A percentile compares a stretch with the other conserved stretches of the same genome.
Conservation (phyloP, 2,329 filamentous ascomycete genomes). For the Sporothrix pallida region DNA sequence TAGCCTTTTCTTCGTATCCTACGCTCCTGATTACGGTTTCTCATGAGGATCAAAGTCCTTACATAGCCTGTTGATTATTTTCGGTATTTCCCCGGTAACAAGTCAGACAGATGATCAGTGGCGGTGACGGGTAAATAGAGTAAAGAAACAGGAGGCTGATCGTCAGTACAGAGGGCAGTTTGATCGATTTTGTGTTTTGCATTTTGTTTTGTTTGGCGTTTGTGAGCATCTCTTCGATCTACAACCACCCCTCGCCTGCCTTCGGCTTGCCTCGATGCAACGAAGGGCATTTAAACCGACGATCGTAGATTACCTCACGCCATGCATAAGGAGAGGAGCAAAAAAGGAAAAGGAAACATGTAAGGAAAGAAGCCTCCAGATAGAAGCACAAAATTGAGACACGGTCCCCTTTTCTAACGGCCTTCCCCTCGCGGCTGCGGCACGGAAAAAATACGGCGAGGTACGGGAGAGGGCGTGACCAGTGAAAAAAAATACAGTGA, state of each 20-base stretch:
- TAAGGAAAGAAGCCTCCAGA: background rate
- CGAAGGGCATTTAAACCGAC: background rate
- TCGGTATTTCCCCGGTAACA: background rate
- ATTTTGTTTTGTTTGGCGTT: background rate
- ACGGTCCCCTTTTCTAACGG: background rate
- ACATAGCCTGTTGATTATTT: background rate
- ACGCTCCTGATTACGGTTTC: background rate
- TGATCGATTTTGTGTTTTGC: background rate
- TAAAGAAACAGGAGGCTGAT: background rate
- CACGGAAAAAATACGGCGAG: background rate
- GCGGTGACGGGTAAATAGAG: background rate
- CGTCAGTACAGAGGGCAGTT: background rate
- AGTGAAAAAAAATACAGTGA: background rate
- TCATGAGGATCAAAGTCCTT: background rate
- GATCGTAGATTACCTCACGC: slow-evolving; percentile 12
- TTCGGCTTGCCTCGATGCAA: slow-evolving; percentile 12
- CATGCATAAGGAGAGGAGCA: background rate
- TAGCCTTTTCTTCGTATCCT: background rate
- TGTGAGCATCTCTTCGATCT: background rate
- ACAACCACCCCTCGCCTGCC: background rate
- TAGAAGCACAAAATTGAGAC: background rate
- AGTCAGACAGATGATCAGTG: too few relatives aligned
- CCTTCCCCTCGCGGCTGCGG: slow-evolving; percentile 14
- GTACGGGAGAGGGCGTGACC: background rate
- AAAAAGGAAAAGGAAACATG: background rate